phyloP scores from a whole-genome alignment of 2,329 filamentous ascomycete species.

The Emergomyces africanus region DNA sequence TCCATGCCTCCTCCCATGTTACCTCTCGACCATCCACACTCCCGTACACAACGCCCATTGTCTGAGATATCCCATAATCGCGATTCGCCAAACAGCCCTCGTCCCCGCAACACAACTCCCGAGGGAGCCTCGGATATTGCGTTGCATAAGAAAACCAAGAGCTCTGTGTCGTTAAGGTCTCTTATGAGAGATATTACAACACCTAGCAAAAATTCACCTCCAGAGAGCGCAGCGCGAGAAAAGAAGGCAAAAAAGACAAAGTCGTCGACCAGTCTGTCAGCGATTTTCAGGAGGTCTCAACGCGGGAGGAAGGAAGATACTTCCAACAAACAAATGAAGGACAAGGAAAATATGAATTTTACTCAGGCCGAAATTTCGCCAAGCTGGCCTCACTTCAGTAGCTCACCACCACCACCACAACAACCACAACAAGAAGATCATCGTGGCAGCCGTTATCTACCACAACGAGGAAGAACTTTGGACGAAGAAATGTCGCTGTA shows the following conservation, averaged over 20 bases:
- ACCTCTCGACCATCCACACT: constrained; percentile 39
- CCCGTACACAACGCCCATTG: constrained; percentile 19
- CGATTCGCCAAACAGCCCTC: constrained; percentile 17
- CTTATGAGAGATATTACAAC: constrained; percentile 26
- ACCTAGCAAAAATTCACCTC: constrained; percentile 13
- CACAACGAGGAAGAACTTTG: constrained; percentile 32
- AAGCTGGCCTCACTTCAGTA: constrained; percentile 66
- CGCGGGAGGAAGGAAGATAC: constrained; percentile 52
- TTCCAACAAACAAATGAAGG: constrained; percentile 38
- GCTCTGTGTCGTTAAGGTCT: constrained; percentile 41
- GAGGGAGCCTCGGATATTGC: constrained; percentile 23
- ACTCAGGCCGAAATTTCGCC: constrained; percentile 46
- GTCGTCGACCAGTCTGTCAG: constrained; percentile 69
- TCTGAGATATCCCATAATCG: constrained; percentile 27
- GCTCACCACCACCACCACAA: constrained; percentile 17
- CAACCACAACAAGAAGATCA: constrained; percentile 13
- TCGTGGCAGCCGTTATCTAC: constrained; percentile 29
- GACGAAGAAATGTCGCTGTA: constrained; percentile 47
- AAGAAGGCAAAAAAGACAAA: constrained; percentile 56
- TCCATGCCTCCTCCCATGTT: constrained; percentile 29
- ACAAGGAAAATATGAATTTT: constrained; percentile 67
- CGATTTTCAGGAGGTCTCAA: constrained; percentile 60
- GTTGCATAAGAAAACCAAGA: constrained; percentile 42
- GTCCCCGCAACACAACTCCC: constrained; percentile 24
- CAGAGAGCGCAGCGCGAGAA: neutral